Evolutionary conservation across 1,284 basidiomycete species (phyloP), one percentile per base, ranked within the genome.

Genomic region (Cryptococcus hybrid): DNA sequence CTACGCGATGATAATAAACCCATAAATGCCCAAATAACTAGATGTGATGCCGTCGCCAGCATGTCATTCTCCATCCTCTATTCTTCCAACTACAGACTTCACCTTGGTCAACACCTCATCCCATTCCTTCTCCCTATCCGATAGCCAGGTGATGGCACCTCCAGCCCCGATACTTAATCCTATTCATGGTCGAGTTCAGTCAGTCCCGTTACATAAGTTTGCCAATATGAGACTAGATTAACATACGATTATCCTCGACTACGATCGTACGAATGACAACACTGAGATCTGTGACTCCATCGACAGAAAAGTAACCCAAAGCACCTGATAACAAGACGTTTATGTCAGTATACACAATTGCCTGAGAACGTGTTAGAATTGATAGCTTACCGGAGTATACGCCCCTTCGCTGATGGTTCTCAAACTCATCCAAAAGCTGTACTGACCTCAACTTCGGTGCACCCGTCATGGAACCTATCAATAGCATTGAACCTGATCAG

Each of bases 201-300:
- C 55, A 59, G 57, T n/a, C 18, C 2, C 39, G 45, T 5, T n/a
- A 5, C 12, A 18, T 47, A 18, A 9, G 7, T 18, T 7, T 48
- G 24, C 4, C 11, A 3, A 15, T 51, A 50, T 50, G 36, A 4
- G 7, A n/a, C 40, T 42, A 5, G 11, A 42, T 42, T 15, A 42
- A 11, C 40, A 42, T 47, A 51, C 50, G 50, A 15, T 80, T 78
- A 30, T 89, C 86, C 61, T 88, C 83, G 60, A 88, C 87, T 78
- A 92, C 87, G 70, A 92, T 91, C 53, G 92, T 96, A 48, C 95
- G 86, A 66, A 99, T 99, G 34, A 90, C 88, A n/a, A 99, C 93
- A 11, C 90, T 89, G 83, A 95, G 91, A 78, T 97, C 93, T 0
- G 90, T 88, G 18, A 87, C 84, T 2, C 94, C 94, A 43, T 92